These are phyloP conservation scores for Coniferiporia weirii DNA, from an alignment of 1,284 basidiomycete genomes.

Conservation along the genomic window DNA sequence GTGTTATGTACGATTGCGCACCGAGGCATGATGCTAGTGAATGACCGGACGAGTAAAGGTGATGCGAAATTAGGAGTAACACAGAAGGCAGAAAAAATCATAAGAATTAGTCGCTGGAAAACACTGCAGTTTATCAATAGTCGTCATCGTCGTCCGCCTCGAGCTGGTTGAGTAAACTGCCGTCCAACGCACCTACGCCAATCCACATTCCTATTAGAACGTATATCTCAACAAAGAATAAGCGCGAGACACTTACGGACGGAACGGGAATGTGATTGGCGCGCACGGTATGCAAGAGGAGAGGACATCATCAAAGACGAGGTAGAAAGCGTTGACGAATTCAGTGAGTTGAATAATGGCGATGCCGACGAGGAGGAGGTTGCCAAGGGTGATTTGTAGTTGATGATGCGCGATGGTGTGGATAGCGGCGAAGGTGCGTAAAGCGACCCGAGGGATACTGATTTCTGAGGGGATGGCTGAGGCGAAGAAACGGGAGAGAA, in stretches of 20 bases:
- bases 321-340: conserved; percentile 12
- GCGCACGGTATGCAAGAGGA: conserved; percentile 15
- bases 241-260: conserved; percentile 3
- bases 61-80: neutral
- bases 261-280: conserved; percentile 2
- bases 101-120: neutral
- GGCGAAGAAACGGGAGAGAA: neutral
- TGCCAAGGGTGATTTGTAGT: conserved; percentile 2
- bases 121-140: neutral
- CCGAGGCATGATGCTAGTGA: neutral
- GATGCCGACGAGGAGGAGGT: conserved; percentile 5
- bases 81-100: neutral
- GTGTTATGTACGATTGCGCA: neutral
- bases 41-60: neutral
- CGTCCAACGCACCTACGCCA: conserved; percentile 1
- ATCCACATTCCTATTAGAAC: neutral
- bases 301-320: conserved; percentile 13
- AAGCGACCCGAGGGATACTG: neutral
- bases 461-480: neutral
- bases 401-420: conserved; percentile 13
- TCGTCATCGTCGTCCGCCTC: conserved; percentile 17
- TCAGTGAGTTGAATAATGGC: conserved; percentile 15
- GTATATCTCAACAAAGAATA: neutral
- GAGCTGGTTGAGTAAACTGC: conserved; percentile 15
- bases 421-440: conserved; percentile 12